phyloP scores from a whole-genome alignment of 129 eudicot species.

The Flaveria sonorensis region DNA sequence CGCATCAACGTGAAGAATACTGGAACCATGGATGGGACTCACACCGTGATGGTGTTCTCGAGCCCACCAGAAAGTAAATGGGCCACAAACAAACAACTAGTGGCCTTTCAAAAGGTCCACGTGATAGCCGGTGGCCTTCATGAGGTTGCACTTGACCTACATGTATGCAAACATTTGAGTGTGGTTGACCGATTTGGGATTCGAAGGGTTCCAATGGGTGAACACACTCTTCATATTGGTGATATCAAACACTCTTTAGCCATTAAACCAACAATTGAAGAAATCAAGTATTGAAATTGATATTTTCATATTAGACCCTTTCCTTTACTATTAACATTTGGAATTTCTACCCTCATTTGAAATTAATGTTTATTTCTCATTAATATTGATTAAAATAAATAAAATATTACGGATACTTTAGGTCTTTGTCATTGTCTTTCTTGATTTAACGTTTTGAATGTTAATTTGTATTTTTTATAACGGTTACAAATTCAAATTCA shows the following conservation, averaged over 20 bases:
- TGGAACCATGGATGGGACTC: constrained; percentile 76
- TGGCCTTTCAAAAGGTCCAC: constrained; percentile 80
- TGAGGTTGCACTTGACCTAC: constrained; percentile 49
- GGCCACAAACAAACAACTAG: constrained; percentile 56
- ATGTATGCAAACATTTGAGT: constrained; percentile 80
- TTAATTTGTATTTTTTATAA: constrained; percentile 3
- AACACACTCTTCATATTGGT: constrained; percentile 81
- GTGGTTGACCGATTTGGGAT: constrained; percentile 70
- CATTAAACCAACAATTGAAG: constrained; percentile 45
- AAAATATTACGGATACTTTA: not conserved
- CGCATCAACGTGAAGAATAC: constrained; percentile 73
- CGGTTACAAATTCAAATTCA: not conserved
- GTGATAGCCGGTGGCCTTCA: constrained; percentile 59
- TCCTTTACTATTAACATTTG: constrained; percentile 24
- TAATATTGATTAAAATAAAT: not conserved
- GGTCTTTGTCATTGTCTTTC: constrained; percentile 2
- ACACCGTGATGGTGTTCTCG: constrained; percentile 68
- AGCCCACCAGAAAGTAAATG: constrained; percentile 55
- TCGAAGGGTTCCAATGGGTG: constrained; percentile 89
- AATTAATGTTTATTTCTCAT: too few species aligned
- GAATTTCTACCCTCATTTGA: constrained; percentile 15
- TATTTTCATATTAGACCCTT: constrained; percentile 25
- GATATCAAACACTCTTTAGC: constrained; percentile 74
- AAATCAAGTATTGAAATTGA: constrained; percentile 35
- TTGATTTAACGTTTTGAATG: not conserved